A percentile compares a stretch with the other conserved stretches of the same genome.
phyloP scores from a whole-genome alignment of 768 basidiomycete genomes.

The Ramaria rubella region DNA sequence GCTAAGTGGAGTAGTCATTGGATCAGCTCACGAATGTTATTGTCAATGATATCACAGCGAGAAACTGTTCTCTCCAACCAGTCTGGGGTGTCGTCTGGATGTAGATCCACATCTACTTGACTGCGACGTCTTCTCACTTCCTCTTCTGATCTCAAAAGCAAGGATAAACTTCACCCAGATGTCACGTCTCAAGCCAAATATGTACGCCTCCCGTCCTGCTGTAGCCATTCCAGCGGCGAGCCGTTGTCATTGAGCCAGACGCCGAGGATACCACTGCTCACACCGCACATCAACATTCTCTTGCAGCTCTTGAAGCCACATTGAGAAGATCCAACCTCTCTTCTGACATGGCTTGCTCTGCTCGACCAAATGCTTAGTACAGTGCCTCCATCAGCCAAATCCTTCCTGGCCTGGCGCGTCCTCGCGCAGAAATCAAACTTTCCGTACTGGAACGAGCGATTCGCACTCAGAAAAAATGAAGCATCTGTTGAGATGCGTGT shows the following conservation, averaged over 20 bases:
- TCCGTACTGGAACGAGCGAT: conserved; percentile 64
- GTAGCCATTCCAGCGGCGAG: conserved; percentile 15
- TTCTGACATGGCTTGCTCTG: conserved; percentile 58
- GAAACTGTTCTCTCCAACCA: no score
- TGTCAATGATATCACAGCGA: no score
- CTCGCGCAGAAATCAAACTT: conserved; percentile 63
- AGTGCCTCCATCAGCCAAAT: conserved; percentile 58
- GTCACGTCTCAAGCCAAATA: conserved; percentile 46
- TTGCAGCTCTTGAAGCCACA: conserved; percentile 52
- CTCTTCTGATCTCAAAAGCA: not conserved
- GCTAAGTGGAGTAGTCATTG: no score
- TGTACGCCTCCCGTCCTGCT: conserved; percentile 46
- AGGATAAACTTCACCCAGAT: not conserved
- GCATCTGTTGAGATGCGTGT: conserved; percentile 49
- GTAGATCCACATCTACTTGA: conserved; percentile 44
- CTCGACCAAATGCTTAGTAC: conserved; percentile 56
- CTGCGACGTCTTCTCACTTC: conserved; percentile 39
- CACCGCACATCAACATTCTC: conserved; percentile 47
- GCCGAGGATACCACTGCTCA: conserved; percentile 15
- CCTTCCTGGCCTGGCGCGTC: conserved; percentile 49
- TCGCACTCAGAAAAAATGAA: conserved; percentile 41
- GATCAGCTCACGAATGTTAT: no score
- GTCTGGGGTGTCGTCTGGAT: no score
- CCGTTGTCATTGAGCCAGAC: conserved; percentile 29
- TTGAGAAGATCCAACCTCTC: conserved; percentile 47